Conservation (phyloP, 352 stramenopile genomes). For the Phytophthora parvispora region DNA sequence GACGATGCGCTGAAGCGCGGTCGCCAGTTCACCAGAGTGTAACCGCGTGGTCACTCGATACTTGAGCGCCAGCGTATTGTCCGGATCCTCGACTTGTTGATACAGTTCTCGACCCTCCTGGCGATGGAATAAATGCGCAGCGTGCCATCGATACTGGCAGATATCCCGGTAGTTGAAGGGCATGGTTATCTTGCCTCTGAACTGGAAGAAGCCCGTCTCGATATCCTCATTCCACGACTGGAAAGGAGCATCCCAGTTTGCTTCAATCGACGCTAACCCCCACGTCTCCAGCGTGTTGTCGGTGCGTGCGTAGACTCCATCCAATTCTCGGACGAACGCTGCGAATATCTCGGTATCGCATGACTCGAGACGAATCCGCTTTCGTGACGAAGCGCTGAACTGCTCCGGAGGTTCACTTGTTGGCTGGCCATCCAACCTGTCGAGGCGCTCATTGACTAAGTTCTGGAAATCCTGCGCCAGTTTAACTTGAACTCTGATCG, state of each 20-base stretch:
- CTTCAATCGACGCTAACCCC: neutral
- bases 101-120: constrained; percentile 10
- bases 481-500: neutral
- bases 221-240: constrained; percentile 12
- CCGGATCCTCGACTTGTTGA: constrained; percentile 3
- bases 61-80: constrained; percentile 12
- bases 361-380: constrained; percentile 11
- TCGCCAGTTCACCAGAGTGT: constrained; percentile 1
- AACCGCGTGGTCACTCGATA: constrained; percentile 8
- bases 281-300: constrained; percentile 1
- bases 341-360: constrained; percentile 10
- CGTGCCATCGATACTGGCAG: constrained; percentile 14
- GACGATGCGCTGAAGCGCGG: constrained; percentile 10
- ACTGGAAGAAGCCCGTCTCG: constrained; percentile 1
- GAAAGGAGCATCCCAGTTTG: neutral
- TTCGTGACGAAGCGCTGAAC: too few relatives aligned
- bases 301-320: constrained; percentile 3
- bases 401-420: too few relatives aligned
- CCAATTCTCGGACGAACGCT: constrained; percentile 1
- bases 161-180: constrained; percentile 9
- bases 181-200: constrained; percentile 10
- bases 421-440: neutral
- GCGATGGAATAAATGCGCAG: neutral
- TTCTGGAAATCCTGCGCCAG: neutral
- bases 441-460: neutral